Evolutionary conservation across 1,284 basidiomycete species (phyloP).

Genomic region (Sphaerobolus stellatus): DNA sequence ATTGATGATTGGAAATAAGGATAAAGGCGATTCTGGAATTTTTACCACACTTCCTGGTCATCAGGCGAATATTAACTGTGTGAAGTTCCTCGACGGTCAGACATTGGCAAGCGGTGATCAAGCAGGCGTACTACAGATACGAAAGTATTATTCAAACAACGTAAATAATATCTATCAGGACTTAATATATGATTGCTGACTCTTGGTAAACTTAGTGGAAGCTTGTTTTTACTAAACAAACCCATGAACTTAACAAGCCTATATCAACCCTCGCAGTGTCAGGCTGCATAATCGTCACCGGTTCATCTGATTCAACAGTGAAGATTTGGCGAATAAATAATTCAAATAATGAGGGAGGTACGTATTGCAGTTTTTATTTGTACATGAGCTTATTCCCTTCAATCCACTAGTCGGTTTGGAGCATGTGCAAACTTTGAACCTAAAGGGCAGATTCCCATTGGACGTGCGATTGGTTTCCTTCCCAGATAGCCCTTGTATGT

Average conservation of each 20-base stretch:
- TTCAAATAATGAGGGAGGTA: constrained; percentile 28
- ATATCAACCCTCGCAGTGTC: constrained; percentile 64
- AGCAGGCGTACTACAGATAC: constrained; percentile 57
- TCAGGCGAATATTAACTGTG: constrained; percentile 69
- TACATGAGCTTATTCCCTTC: too few species aligned
- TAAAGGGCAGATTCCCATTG: constrained; percentile 75
- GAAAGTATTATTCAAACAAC: constrained; percentile 46
- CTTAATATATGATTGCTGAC: constrained; percentile 17
- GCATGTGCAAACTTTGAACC: constrained; percentile 58
- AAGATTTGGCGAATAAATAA: constrained; percentile 63
- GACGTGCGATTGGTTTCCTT: constrained; percentile 64
- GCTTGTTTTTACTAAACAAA: constrained; percentile 43
- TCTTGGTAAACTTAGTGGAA: constrained; percentile 51
- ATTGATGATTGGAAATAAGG: constrained; percentile 35
- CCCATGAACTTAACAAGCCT: constrained; percentile 54
- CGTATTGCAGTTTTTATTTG: too few species aligned
- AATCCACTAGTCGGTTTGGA: constrained; percentile 42
- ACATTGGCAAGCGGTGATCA: constrained; percentile 73
- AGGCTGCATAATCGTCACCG: constrained; percentile 59
- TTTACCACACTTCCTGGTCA: constrained; percentile 74
- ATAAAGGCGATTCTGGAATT: constrained; percentile 53
- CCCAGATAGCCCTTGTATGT: constrained; percentile 64
- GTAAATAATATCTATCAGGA: constrained; percentile 27
- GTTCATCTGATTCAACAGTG: constrained; percentile 75
- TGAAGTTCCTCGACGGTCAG: constrained; percentile 56